phyloP scores from a whole-genome alignment of 176 grass and related monocot genomes.

The Aegilops speltoides region DNA sequence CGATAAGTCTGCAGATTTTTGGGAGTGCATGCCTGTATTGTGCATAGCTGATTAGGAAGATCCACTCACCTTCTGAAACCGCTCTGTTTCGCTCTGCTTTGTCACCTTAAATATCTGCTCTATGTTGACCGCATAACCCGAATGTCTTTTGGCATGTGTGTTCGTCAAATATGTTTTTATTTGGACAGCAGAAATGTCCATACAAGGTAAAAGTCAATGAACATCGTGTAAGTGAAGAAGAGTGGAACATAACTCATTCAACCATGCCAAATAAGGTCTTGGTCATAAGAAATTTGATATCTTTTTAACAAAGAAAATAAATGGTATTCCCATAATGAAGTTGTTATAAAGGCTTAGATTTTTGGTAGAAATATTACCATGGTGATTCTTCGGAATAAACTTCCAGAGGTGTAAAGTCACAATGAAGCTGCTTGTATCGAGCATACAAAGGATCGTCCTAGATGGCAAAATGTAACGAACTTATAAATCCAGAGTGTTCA shows the following conservation, averaged over 20 bases:
- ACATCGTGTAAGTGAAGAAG: neutral
- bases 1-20: neutral
- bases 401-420: conserved; percentile 70
- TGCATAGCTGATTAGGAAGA: conserved; percentile 1
- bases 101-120: conserved; percentile 80
- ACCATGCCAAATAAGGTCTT: neutral
- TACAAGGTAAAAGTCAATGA: neutral
- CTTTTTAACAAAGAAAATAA: neutral
- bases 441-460: conserved; percentile 77
- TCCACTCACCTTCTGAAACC: conserved; percentile 66
- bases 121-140: conserved; percentile 61
- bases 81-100: conserved; percentile 60
- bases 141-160: conserved; percentile 81
- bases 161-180: conserved; percentile 85
- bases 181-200: conserved; percentile 29
- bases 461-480: conserved; percentile 16
- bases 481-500: neutral
- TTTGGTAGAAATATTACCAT: conserved; percentile 58
- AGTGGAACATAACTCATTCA: neutral
- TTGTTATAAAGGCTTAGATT: neutral
- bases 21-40: too few relatives aligned
- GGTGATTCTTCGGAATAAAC: conserved; percentile 62
- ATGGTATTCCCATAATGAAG: neutral
- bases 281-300: neutral
- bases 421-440: conserved; percentile 77